Evolutionary conservation across 176 grass and related monocot genomes (phyloP).

Genomic region (Avena atlantica): DNA sequence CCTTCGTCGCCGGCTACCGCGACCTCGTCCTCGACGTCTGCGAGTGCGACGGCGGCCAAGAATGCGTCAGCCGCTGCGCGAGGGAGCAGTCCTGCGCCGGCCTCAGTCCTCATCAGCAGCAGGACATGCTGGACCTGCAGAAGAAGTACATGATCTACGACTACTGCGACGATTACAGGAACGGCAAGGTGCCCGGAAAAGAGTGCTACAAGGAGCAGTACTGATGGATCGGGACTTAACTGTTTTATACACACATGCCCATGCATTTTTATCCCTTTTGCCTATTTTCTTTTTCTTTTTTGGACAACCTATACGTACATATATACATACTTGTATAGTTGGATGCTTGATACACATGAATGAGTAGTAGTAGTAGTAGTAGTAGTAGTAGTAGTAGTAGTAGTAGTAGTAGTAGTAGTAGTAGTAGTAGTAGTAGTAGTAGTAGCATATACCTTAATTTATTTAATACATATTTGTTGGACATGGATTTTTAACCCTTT

Average conservation of each 20-base stretch:
- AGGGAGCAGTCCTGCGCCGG: background rate
- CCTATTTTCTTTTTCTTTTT: background rate
- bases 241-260: background rate
- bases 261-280: background rate
- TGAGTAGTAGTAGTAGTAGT: too few relatives aligned
- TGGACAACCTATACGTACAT: background rate
- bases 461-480: too few relatives aligned
- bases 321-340: background rate
- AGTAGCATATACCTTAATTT: background rate
- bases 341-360: background rate
- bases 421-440: background rate
- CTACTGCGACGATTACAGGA: background rate
- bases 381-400: background rate
- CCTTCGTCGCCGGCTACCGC: conserved; percentile 41
- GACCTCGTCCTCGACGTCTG: background rate
- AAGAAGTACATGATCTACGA: background rate
- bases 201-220: background rate
- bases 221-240: background rate
- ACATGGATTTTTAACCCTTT: too few relatives aligned
- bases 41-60: background rate
- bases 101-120: background rate
- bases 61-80: background rate
- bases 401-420: background rate
- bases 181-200: background rate
- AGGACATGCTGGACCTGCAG: background rate